Evolutionary conservation across 164 flowering plant species (phyloP).

Genomic region (Nelumbo lutea): DNA sequence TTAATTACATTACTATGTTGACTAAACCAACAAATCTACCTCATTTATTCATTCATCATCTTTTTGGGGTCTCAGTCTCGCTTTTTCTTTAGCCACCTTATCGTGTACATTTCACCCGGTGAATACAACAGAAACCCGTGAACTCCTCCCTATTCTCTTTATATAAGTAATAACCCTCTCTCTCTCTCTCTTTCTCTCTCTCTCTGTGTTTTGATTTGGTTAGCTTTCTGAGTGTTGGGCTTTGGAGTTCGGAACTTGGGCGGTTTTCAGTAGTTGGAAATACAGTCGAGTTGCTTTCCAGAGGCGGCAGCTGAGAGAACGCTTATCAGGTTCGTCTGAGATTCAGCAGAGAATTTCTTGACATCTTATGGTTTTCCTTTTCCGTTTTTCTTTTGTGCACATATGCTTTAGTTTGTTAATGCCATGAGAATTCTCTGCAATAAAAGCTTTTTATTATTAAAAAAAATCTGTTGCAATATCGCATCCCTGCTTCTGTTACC

Average conservation of each 20-base stretch:
- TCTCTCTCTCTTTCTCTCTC: slow-evolving; percentile 5
- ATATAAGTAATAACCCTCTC: background rate
- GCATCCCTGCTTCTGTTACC: background rate
- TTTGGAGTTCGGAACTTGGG: background rate
- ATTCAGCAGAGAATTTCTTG: background rate
- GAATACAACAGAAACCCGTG: background rate
- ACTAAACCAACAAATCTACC: slow-evolving; percentile 20
- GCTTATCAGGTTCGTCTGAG: background rate
- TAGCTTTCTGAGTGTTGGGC: background rate
- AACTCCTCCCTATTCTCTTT: too few species aligned
- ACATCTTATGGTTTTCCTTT: too few species aligned
- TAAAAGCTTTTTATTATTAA: too few species aligned
- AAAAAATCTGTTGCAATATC: too few species aligned
- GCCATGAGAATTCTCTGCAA: too few species aligned
- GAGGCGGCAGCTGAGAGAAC: background rate
- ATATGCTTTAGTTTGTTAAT: too few species aligned
- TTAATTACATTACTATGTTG: slow-evolving; percentile 43
- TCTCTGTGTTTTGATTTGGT: background rate
- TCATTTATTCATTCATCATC: too few species aligned
- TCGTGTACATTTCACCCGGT: background rate
- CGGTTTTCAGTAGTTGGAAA: background rate
- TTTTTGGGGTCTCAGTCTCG: too few species aligned
- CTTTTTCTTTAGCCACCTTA: background rate
- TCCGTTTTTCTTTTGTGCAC: too few species aligned
- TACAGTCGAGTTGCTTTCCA: background rate